phyloP scores from a whole-genome alignment of 2,329 filamentous ascomycete genomes.

The Colletotrichum gigasporum region DNA sequence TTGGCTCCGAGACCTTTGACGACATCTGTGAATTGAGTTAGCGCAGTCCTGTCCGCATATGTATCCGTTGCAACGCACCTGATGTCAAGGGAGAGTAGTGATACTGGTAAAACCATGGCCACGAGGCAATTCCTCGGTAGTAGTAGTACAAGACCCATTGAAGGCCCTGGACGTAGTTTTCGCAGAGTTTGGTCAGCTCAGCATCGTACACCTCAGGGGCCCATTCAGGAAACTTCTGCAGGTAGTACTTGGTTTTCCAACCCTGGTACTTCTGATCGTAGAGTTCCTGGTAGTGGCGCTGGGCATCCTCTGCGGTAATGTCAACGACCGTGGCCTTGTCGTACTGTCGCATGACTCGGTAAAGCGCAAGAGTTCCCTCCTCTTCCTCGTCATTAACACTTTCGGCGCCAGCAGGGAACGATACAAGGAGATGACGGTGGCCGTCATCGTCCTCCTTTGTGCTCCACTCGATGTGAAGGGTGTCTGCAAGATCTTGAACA shows the following conservation, averaged over 20 bases:
- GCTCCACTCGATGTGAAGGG: slow-evolving; percentile 65
- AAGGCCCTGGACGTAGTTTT: slow-evolving; percentile 97
- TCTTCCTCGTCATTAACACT: slow-evolving; percentile 80
- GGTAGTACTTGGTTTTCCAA: slow-evolving; percentile 97
- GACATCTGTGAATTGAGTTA: slow-evolving; percentile 71
- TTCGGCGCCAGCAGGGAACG: slow-evolving; percentile 63
- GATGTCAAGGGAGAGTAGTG: slow-evolving; percentile 98
- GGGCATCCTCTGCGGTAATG: slow-evolving; percentile 79
- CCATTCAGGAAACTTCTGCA: slow-evolving; percentile 89
- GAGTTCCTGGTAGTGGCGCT: slow-evolving; percentile 80
- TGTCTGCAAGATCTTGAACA: slow-evolving; percentile 83
- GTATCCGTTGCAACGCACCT: slow-evolving; percentile 59
- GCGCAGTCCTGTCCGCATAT: slow-evolving; percentile 54
- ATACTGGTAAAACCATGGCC: slow-evolving; percentile 98
- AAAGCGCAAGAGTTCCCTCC: slow-evolving; percentile 85
- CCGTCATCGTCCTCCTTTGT: slow-evolving; percentile 67
- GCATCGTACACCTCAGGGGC: slow-evolving; percentile 77
- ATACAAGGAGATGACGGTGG: slow-evolving; percentile 60
- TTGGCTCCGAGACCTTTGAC: slow-evolving; percentile 86
- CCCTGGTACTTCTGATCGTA: slow-evolving; percentile 90
- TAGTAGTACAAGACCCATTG: slow-evolving; percentile 99
- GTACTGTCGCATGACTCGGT: slow-evolving; percentile 87
- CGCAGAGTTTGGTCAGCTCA: slow-evolving; percentile 82
- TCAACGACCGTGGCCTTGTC: slow-evolving; percentile 90
- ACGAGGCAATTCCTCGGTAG: slow-evolving; percentile 95